A percentile compares a stretch with the other conserved stretches of the same genome.
Conservation (phyloP, 768 basidiomycete genomes). For the Rhizopogon vinicolor region DNA sequence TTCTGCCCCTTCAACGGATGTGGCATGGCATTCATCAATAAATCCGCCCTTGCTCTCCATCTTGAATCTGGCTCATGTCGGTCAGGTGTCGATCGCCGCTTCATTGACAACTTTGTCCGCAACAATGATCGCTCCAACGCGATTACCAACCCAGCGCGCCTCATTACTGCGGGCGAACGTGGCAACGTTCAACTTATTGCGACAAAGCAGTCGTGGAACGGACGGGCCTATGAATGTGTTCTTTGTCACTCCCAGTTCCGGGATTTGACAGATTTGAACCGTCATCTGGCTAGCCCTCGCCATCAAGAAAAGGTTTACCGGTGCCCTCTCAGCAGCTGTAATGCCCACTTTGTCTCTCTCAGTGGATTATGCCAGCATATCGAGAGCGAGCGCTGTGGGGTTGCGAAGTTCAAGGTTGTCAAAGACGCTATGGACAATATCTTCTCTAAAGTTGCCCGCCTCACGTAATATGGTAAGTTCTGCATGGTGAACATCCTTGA, state of each 20-base stretch:
- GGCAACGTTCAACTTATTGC: conserved; percentile 14
- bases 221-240: conserved; percentile 53
- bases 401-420: conserved; percentile 42
- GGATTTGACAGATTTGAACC: conserved; percentile 44
- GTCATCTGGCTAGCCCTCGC: conserved; percentile 58
- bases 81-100: conserved; percentile 41
- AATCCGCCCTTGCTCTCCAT: conserved; percentile 54
- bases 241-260: conserved; percentile 46
- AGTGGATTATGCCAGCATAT: conserved; percentile 62
- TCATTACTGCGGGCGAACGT: conserved; percentile 31
- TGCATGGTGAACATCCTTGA: not conserved
- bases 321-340: conserved; percentile 49
- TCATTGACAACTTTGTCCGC: conserved; percentile 32
- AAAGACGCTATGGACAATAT: conserved; percentile 34
- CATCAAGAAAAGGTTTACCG: conserved; percentile 51
- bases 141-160: conserved; percentile 53
- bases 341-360: conserved; percentile 39
- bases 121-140: conserved; percentile 39
- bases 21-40: conserved; percentile 41
- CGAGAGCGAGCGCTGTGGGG: conserved; percentile 58
- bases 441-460: conserved; percentile 10
- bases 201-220: conserved; percentile 39
- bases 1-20: conserved; percentile 41
- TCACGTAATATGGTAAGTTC: conserved; percentile 11
- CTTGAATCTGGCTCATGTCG: conserved; percentile 56